Percentiles rank a stretch among this genome's conserved stretches.
Conservation (phyloP, 2,329 filamentous ascomycete species). For the Nemania serpens region DNA sequence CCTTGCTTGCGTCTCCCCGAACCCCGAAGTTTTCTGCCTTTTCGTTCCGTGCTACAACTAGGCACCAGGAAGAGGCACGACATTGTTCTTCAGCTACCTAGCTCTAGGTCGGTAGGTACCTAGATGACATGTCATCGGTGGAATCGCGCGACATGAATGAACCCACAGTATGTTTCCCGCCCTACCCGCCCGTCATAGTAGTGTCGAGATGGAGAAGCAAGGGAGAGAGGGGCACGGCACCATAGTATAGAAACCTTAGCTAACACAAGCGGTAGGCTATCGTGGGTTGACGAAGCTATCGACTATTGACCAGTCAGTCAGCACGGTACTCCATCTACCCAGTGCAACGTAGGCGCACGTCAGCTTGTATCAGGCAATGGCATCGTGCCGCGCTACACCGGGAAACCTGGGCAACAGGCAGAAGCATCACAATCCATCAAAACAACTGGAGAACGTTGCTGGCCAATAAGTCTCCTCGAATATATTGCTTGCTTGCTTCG, state of each 20-base stretch:
- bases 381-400: conserved; percentile 16
- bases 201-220: not conserved
- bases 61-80: not conserved
- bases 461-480: conserved; percentile 7
- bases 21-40: conserved; percentile 16
- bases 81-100: too few species aligned
- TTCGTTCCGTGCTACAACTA: too few species aligned
- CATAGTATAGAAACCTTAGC: not conserved
- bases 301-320: conserved; percentile 17
- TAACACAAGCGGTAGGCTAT: conserved; percentile 18
- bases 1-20: conserved; percentile 9
- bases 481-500: conserved; percentile 13
- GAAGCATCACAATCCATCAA: conserved; percentile 3
- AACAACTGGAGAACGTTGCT: not conserved
- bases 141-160: not conserved
- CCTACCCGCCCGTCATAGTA: conserved; percentile 13
- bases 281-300: conserved; percentile 26
- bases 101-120: too few species aligned
- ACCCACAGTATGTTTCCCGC: conserved; percentile 10
- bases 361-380: conserved; percentile 24
- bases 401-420: conserved; percentile 14
- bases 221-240: too few species aligned
- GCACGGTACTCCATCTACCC: conserved; percentile 5
- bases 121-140: not conserved
- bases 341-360: conserved; percentile 9